Conservation (phyloP, 2,329 filamentous ascomycete genomes). For the Kalaharituber pfeilii region DNA sequence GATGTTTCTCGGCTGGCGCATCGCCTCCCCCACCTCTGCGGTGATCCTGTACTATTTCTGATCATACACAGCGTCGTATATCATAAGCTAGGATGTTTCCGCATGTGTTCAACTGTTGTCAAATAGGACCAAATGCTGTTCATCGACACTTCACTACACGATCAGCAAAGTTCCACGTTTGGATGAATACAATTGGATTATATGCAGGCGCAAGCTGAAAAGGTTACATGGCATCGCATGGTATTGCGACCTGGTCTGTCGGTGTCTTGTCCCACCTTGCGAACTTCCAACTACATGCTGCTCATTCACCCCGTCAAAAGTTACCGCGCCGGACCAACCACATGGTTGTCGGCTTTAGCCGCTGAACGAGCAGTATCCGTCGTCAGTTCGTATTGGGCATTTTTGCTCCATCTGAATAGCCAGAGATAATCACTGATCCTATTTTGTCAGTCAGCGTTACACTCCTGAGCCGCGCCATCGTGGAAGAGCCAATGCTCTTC, state of each 20-base stretch:
- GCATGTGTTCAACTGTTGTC: neutral
- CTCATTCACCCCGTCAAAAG: neutral
- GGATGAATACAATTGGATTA: neutral
- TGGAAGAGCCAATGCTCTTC: neutral
- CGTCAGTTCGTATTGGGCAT: slow-evolving; percentile 1
- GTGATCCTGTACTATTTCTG: too few relatives aligned
- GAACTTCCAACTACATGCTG: neutral
- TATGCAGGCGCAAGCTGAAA: neutral
- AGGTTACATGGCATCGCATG: too few relatives aligned
- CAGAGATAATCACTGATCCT: neutral
- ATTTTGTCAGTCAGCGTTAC: too few relatives aligned
- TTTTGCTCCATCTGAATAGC: neutral
- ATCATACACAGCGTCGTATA: too few relatives aligned
- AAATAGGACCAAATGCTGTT: neutral
- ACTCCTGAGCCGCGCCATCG: too few relatives aligned
- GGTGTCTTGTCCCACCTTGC: neutral
- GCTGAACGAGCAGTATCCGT: neutral
- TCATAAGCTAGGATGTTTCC: neutral
- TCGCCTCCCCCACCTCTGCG: too few relatives aligned
- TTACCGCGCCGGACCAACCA: neutral
- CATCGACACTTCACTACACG: neutral
- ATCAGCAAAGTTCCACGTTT: neutral
- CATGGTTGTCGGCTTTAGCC: neutral
- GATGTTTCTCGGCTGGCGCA: too few relatives aligned
- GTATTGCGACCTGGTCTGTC: neutral